phyloP scores from a whole-genome alignment of 805 yeast genomes.

The Jamesozyma lodderae region DNA sequence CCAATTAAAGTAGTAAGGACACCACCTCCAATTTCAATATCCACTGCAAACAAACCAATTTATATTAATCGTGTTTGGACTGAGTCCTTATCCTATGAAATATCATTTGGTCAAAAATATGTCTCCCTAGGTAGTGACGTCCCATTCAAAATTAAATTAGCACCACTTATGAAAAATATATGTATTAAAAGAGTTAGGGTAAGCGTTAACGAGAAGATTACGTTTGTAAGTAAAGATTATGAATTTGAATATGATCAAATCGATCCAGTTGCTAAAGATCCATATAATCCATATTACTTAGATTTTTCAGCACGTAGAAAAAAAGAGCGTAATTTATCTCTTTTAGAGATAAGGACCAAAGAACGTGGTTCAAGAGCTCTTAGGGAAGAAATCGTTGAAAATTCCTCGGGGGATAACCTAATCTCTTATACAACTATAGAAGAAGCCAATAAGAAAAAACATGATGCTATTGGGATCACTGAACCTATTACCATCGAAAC shows the following conservation, averaged over 20 bases:
- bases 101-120: slow-evolving; percentile 63
- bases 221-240: slow-evolving; percentile 51
- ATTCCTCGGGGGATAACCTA: slow-evolving; percentile 51
- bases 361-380: slow-evolving; percentile 40
- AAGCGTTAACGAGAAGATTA: slow-evolving; percentile 57
- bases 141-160: slow-evolving; percentile 54
- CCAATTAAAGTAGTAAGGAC: slow-evolving; percentile 33
- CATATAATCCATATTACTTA: slow-evolving; percentile 29
- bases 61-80: slow-evolving; percentile 73
- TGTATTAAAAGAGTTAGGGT: slow-evolving; percentile 55
- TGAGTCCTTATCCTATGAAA: slow-evolving; percentile 59
- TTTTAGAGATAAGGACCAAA: slow-evolving; percentile 60
- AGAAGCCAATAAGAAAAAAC: slow-evolving; percentile 22
- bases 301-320: slow-evolving; percentile 29
- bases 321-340: slow-evolving; percentile 46
- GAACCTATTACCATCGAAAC: slow-evolving; percentile 27
- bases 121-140: slow-evolving; percentile 54
- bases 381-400: slow-evolving; percentile 48
- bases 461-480: slow-evolving; percentile 14
- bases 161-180: slow-evolving; percentile 57
- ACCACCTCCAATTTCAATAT: slow-evolving; percentile 34
- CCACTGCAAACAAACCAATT: slow-evolving; percentile 57
- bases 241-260: slow-evolving; percentile 49
- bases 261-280: slow-evolving; percentile 29
- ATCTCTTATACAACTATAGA: slow-evolving; percentile 39